Evolutionary conservation across 495 filamentous ascomycete genomes (phyloP).

Genomic region (Podospora conica): DNA sequence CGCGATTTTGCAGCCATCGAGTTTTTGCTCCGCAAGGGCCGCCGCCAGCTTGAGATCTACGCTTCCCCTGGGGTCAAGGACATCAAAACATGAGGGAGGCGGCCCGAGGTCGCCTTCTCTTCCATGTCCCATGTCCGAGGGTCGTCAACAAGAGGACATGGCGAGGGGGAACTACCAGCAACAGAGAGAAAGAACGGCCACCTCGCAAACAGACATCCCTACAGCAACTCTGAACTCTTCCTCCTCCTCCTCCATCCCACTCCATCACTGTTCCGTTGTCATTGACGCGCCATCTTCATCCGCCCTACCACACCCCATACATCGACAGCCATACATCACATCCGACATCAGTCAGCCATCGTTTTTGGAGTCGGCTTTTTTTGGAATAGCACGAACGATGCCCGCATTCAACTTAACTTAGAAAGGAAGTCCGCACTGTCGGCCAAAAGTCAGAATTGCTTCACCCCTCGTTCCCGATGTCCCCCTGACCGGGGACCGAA

Average conservation of each 20-base stretch:
- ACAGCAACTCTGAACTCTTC: neutral
- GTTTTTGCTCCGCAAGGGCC: constrained; percentile 78
- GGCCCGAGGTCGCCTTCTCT: constrained; percentile 7
- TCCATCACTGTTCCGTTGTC: neutral
- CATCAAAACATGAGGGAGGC: constrained; percentile 45
- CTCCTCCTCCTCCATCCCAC: neutral
- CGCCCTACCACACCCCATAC: constrained; percentile 8
- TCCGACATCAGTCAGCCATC: neutral
- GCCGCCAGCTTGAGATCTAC: constrained; percentile 80
- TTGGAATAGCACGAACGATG: constrained; percentile 42
- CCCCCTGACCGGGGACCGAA: constrained; percentile 15
- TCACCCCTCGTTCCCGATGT: constrained; percentile 22
- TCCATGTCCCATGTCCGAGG: neutral
- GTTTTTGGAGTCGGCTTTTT: constrained; percentile 24
- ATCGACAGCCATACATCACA: constrained; percentile 8
- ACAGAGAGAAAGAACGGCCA: neutral
- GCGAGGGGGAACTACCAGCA: neutral
- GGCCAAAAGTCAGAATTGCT: constrained; percentile 31
- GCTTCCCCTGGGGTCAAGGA: constrained; percentile 76
- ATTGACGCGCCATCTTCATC: neutral
- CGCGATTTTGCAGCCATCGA: constrained; percentile 88
- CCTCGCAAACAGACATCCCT: neutral
- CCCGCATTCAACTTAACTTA: constrained; percentile 44
- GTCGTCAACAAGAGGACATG: neutral
- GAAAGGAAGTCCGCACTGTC: constrained; percentile 41